Evolutionary conservation across 2,329 filamentous ascomycete species (phyloP).

Genomic region (Clarireedia homoeocarpa): DNA sequence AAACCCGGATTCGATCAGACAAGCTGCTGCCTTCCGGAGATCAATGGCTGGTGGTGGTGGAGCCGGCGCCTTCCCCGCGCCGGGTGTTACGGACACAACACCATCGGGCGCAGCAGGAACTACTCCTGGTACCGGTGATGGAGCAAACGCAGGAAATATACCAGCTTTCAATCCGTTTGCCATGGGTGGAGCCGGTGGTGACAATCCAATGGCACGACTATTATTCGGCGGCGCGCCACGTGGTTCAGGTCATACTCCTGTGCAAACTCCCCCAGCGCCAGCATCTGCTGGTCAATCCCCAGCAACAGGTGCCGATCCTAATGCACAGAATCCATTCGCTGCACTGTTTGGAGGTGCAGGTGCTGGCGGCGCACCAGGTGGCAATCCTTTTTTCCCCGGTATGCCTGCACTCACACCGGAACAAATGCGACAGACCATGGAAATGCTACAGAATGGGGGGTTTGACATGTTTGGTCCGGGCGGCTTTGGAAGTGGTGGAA

Average conservation of each 20-base stretch:
- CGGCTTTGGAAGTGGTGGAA: conserved; percentile 2
- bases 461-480: conserved; percentile 17
- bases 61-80: conserved; percentile 69
- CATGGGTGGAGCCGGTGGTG: conserved; percentile 27
- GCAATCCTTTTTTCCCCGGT: conserved; percentile 35
- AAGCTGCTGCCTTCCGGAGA: conserved; percentile 76
- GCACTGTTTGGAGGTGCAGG: conserved; percentile 48
- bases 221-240: conserved; percentile 34
- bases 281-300: conserved; percentile 20
- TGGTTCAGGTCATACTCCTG: conserved; percentile 20
- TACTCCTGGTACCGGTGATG: conserved; percentile 15
- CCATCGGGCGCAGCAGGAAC: conserved; percentile 36
- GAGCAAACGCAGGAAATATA: conserved; percentile 11
- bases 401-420: conserved; percentile 47
- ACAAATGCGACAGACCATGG: conserved; percentile 46
- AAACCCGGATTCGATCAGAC: conserved; percentile 75
- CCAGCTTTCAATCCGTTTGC: conserved; percentile 23
- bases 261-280: conserved; percentile 26
- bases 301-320: conserved; percentile 21
- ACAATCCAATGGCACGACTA: conserved; percentile 56
- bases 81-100: conserved; percentile 84
- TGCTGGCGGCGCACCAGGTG: conserved; percentile 22
- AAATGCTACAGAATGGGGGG: conserved; percentile 28
- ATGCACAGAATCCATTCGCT: conserved; percentile 58
- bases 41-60: conserved; percentile 49